Evolutionary conservation across 2,329 filamentous ascomycete species (phyloP), one percentile per base, ranked within the genome.

Genomic region (Aspergillus calidoustus): DNA sequence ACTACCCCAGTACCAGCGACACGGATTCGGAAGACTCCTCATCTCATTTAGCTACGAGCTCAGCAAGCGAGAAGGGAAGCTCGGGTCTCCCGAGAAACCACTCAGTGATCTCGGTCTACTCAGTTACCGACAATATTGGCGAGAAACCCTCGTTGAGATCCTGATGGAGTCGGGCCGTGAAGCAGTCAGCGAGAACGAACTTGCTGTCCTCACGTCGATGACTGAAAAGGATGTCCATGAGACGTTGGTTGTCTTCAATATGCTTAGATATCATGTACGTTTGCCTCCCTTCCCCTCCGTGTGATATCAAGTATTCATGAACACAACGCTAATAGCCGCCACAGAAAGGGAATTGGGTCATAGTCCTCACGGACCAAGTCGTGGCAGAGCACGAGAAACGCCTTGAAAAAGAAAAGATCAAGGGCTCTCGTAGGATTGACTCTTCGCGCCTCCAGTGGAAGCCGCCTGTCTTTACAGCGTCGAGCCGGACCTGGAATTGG

Each of bases 11-110:
- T 98, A 96, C 70, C 95, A 99, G 77, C 88, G 95, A 25, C 95
- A 96, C 73, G 95, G 95, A 0, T 97, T 95, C 71, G 95, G 96
- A 25, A 89, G 92, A 62, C 84, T 99, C 13, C 85, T 99, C 60
- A 99, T 99, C 70, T 93, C 96, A 68, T 98, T 99, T 79, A 97
- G 92, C 5, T 99, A 99, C 79, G 94, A 98, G 74, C 88, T 99
- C 30, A 95, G 91, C 72, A 96, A 94, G 77, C 92, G 96, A 61
- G 96, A 99, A 79, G 90, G 90, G 69, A 98, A 97, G 78, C 87
- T 97, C 7, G 96, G 96, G 2, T 97, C 93, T 8, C 96, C 95
- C 0, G 95, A 99, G 76, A 99, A 99, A 77, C 95, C 95, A 0
- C 86, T 99, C 2, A 96, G 92, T 41, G 95, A 99, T 84, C 77